Percentiles rank a stretch among this genome's conserved stretches.
Evolutionary conservation across 345 rosid genomes (phyloP).

Genomic region (Combretum micranthum): DNA sequence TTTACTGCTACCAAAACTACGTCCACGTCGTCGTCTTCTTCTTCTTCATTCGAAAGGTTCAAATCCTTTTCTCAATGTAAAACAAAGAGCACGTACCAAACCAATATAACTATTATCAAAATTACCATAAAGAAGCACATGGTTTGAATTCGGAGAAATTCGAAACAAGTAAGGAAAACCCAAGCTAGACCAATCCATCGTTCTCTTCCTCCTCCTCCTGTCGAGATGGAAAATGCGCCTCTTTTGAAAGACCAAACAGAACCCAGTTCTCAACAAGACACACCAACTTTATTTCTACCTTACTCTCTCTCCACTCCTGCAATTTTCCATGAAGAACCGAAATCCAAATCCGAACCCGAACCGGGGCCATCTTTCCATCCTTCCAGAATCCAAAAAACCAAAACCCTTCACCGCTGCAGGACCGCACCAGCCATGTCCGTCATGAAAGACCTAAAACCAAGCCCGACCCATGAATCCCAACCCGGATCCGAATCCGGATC

Average conservation of each 20-base stretch:
- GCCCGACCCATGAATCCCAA: constrained; percentile 11
- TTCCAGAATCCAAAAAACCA: neutral
- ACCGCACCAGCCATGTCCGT: constrained; percentile 88
- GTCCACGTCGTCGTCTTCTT: too few species aligned
- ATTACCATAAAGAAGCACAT: too few species aligned
- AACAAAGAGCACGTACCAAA: too few species aligned
- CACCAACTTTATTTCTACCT: constrained; percentile 15
- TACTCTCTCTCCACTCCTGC: constrained; percentile 14
- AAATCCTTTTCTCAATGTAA: too few species aligned
- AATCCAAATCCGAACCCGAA: constrained; percentile 26
- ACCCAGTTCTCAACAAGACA: constrained; percentile 12
- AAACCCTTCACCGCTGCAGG: constrained; percentile 49
- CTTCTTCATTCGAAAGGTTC: too few species aligned
- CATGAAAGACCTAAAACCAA: constrained; percentile 28
- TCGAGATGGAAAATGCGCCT: constrained; percentile 43
- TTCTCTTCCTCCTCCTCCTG: too few species aligned
- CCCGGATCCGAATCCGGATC: constrained; percentile 36
- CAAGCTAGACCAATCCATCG: too few species aligned
- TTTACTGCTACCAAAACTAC: too few species aligned
- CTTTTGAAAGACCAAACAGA: constrained; percentile 34
- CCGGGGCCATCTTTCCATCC: constrained; percentile 11
- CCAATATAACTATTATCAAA: too few species aligned
- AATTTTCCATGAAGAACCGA: constrained; percentile 37
- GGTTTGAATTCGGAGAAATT: too few species aligned
- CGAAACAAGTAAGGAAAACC: too few species aligned